Conservation (phyloP, 2,329 filamentous ascomycete genomes). For the Xylariales sp. region DNA sequence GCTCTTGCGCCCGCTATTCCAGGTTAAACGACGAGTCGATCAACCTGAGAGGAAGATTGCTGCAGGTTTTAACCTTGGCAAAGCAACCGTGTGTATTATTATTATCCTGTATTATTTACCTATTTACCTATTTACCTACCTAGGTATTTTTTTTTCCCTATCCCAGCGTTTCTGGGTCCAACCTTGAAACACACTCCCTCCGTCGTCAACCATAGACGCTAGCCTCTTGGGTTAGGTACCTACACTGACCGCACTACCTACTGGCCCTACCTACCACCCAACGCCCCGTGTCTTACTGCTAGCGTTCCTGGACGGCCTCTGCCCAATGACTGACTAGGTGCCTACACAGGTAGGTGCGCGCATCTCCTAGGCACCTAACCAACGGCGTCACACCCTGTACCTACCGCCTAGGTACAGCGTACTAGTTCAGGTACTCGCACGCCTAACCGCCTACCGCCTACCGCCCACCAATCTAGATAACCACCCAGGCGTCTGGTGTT, state of each 20-base stretch:
- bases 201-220: slow-evolving; percentile 8
- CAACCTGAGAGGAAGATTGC: not conserved
- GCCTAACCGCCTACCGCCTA: not conserved
- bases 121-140: not conserved
- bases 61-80: slow-evolving; percentile 12
- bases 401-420: no score
- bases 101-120: not conserved
- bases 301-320: slow-evolving; percentile 1
- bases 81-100: not conserved
- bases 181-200: slow-evolving; percentile 17
- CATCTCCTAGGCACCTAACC: slow-evolving; percentile 1
- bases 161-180: slow-evolving; percentile 19
- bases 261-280: not conserved
- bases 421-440: slow-evolving; percentile 11
- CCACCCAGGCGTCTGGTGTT: no score
- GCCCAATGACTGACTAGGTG: slow-evolving; percentile 22
- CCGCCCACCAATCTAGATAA: not conserved
- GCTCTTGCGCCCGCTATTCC: not conserved
- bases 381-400: no score
- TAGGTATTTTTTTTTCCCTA: no score
- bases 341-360: slow-evolving; percentile 11
- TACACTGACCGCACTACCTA: not conserved
- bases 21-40: slow-evolving; percentile 8
- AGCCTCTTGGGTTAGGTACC: slow-evolving; percentile 7
- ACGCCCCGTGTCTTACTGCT: slow-evolving; percentile 5